phyloP scores from a whole-genome alignment of 257 asterid species.

The Solanum lycopersicoides region DNA sequence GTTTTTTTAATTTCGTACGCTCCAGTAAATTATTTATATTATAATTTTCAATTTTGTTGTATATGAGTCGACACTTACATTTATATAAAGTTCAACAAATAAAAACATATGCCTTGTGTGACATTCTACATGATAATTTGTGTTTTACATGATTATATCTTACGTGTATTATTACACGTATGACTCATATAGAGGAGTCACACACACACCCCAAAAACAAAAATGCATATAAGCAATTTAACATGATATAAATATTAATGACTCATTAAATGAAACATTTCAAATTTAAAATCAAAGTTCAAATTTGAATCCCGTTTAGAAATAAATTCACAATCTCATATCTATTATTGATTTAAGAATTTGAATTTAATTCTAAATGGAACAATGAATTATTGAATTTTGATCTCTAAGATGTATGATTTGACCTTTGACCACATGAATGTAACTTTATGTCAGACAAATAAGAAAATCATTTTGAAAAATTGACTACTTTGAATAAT shows the following conservation, averaged over 20 bases:
- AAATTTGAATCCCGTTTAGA: not conserved
- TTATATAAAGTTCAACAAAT: no score
- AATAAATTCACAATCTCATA: not conserved
- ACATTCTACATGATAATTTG: no score
- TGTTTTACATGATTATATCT: rapidly evolving
- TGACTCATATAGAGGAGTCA: no score
- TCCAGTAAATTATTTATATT: no score
- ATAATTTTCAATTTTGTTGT: no score
- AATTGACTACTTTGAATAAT: not conserved
- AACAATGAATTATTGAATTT: not conserved
- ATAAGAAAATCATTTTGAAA: not conserved
- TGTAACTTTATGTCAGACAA: not conserved
- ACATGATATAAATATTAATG: no score
- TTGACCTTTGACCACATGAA: not conserved
- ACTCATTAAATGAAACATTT: not conserved
- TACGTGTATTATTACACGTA: no score
- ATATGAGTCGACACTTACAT: no score
- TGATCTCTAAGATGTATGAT: not conserved
- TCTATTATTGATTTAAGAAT: not conserved
- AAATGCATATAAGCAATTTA: no score
- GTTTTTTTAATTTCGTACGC: no score
- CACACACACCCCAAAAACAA: no score
- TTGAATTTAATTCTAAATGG: not conserved
- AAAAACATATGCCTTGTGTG: no score
- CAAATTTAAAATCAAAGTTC: not conserved